These are phyloP conservation scores for Rhododendron kiyosumense DNA, from an alignment of 148 eudicot genomes.

Conservation along the genomic window DNA sequence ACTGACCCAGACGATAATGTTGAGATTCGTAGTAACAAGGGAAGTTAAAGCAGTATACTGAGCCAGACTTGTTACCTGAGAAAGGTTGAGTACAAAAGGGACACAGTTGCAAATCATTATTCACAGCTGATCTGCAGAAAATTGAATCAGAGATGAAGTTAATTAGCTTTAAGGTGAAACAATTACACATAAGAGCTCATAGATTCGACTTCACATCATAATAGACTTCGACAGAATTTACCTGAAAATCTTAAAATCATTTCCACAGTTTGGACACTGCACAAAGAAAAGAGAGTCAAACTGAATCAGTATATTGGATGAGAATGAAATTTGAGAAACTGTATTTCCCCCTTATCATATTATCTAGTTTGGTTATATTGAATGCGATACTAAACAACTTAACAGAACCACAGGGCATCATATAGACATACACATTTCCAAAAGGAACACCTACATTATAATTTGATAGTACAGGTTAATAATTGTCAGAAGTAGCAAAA, in stretches of 20 bases:
- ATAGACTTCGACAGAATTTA: constrained; percentile 28
- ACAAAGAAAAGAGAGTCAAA: constrained; percentile 16
- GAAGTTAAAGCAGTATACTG: neutral
- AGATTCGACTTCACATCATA: neutral
- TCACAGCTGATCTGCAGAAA: constrained; percentile 59
- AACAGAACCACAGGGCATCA: neutral
- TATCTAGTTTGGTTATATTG: neutral
- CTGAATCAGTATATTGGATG: neutral
- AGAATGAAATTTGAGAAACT: neutral
- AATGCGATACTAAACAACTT: neutral
- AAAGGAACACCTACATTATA: neutral
- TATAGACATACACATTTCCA: neutral
- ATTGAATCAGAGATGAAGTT: constrained; percentile 9
- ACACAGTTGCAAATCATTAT: constrained; percentile 67
- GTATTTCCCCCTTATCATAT: neutral
- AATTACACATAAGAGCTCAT: neutral
- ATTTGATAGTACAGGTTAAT: neutral
- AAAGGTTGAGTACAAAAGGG: constrained; percentile 91
- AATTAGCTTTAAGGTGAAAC: neutral
- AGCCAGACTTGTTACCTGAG: constrained; percentile 46
- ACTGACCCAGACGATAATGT: neutral
- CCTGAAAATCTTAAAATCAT: constrained; percentile 80
- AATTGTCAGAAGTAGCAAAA: neutral
- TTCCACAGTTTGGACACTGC: constrained; percentile 97
- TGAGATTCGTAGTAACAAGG: neutral